Evolutionary conservation across 2,329 filamentous ascomycete genomes (phyloP).

Genomic region (Hypoxylon sp.): DNA sequence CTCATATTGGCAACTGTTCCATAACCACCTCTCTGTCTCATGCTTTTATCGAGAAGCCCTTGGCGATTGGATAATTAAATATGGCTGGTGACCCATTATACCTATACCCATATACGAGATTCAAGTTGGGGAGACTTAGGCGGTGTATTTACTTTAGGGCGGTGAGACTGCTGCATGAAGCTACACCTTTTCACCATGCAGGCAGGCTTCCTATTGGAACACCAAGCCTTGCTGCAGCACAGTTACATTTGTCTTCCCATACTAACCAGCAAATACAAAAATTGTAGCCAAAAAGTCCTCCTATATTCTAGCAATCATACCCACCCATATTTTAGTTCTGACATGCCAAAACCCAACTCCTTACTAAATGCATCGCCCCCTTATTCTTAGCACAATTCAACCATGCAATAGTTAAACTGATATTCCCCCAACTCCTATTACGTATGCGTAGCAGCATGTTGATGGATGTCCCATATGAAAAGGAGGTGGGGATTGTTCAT

Average conservation of each 20-base stretch:
- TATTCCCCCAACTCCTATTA: slow-evolving; percentile 12
- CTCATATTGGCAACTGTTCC: no score
- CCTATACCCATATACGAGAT: slow-evolving; percentile 6
- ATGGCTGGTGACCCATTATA: no score
- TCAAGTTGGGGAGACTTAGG: slow-evolving; percentile 13
- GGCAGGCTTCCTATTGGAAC: slow-evolving; percentile 41
- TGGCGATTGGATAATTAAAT: no score
- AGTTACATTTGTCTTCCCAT: slow-evolving; percentile 37
- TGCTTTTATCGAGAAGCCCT: no score
- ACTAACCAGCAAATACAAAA: no score
- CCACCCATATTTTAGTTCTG: slow-evolving; percentile 9
- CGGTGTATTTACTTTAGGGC: slow-evolving; percentile 36
- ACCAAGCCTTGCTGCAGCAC: slow-evolving; percentile 33
- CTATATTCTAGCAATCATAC: no score
- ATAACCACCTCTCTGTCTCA: no score
- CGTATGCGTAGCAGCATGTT: slow-evolving; percentile 21
- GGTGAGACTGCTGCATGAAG: slow-evolving; percentile 41
- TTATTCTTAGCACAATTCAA: no score
- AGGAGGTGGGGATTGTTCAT: neutral
- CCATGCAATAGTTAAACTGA: slow-evolving; percentile 15
- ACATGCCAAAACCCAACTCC: no score
- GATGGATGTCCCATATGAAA: neutral
- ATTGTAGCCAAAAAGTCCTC: no score
- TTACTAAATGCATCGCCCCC: no score
- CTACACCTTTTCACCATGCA: slow-evolving; percentile 37